These are phyloP conservation scores for Talaromyces funiculosus DNA, from an alignment of 2,329 filamentous ascomycete genomes.

Conservation along the genomic window DNA sequence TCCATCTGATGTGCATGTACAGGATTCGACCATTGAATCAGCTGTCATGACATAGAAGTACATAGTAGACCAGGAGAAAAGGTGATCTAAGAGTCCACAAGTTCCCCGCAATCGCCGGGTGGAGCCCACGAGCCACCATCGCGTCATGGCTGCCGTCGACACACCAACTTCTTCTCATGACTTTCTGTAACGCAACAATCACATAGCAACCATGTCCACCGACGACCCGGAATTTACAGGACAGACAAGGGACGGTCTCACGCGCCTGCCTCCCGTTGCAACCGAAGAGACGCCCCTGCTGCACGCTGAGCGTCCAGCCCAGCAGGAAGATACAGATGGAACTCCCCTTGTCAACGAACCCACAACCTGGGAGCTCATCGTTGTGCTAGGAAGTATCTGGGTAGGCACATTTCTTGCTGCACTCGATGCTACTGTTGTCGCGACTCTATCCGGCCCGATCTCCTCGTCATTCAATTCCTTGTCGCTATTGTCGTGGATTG, in stretches of 20 bases:
- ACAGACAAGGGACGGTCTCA: slow-evolving; percentile 12
- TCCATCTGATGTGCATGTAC: not conserved
- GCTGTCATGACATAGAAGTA: not conserved
- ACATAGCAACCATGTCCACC: slow-evolving; percentile 4
- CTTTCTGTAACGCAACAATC: not conserved
- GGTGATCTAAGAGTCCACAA: not conserved
- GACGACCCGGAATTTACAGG: slow-evolving; percentile 6
- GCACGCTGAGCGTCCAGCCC: not conserved
- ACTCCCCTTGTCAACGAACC: slow-evolving; percentile 39
- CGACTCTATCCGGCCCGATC: slow-evolving; percentile 77
- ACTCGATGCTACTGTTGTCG: slow-evolving; percentile 73
- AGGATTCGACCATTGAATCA: not conserved
- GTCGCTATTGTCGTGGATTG: slow-evolving; percentile 78
- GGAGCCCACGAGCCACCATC: not conserved
- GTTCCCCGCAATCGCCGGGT: not conserved
- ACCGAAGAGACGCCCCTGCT: slow-evolving; percentile 15
- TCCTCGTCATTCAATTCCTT: slow-evolving; percentile 77
- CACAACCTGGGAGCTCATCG: slow-evolving; percentile 41
- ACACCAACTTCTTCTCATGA: not conserved
- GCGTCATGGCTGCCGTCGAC: not conserved
- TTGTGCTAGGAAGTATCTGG: slow-evolving; percentile 49
- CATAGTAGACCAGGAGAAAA: not conserved
- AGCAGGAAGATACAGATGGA: slow-evolving; percentile 14
- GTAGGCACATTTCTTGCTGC: slow-evolving; percentile 53
- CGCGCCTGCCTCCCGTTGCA: slow-evolving; percentile 11